Base-by-base conservation (phyloP, 2,329 filamentous ascomycete genomes). In the Akanthomyces lecanii region DNA sequence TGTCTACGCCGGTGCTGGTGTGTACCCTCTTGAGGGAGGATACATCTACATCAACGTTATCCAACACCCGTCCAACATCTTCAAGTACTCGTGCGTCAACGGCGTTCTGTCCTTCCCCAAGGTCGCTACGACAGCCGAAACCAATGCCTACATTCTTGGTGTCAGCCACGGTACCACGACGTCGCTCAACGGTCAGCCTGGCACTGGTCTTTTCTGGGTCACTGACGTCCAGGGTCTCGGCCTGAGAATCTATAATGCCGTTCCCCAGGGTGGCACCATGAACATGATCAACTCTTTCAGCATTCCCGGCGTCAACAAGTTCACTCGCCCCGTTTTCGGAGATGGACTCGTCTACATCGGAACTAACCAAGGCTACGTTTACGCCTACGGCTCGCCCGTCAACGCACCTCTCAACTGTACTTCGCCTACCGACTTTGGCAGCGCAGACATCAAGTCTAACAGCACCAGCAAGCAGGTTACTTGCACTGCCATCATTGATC, bases 101-200 rank as follows among this genome's bases (percentile, higher is more conserved):
- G 83, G 82, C 4, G 76, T 80, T 11, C 80, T 83, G 0, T 76
- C 77, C 2, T 85, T 87, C 58, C 79, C 81, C 25, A 81, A 82
- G 67, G 79, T 84, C 1, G 80, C 80, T 4, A 77, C 81, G 61
- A 81, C 77, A 3, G 76, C 78, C 0, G 76, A 79, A 25, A 75
- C 70, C 48, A 85, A 84, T 56, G 81, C 82, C 0, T 80, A 79
- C 63, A 76, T 81, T 55, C 77, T 86, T 0, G 84, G 84, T 33
- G 81, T 84, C 38, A 80, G 82, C 30, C 83, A 86, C 64, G 82
- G 82, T 25, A 84, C 83, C 0, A 80, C 80, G 0, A 86, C 84
- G 0, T 83, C 83, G 0, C 74, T 85, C 52, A 78, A 82, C 59
- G 80, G 79, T 4, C 75, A 84, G 66, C 70, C 76, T 2, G 84